Conservation (phyloP, 75 land plant species). For the Azolla pinnata region DNA sequence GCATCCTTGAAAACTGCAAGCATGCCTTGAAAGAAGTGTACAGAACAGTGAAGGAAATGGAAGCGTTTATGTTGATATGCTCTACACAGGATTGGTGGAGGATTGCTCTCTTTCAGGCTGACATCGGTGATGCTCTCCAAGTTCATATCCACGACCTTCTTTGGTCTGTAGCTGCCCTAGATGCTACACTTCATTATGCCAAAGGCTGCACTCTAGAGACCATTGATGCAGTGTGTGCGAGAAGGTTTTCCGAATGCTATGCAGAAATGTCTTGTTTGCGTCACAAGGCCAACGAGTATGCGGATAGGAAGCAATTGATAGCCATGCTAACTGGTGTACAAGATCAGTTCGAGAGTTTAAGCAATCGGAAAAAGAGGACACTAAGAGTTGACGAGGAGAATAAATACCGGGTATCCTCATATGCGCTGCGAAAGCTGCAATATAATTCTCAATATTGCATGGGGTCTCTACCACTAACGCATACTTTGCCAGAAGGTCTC, state of each 20-base stretch:
- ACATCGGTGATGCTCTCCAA: conserved; percentile 16
- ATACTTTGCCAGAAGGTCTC: conserved; percentile 12
- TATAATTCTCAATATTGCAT: conserved; percentile 3
- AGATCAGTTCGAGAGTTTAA: conserved; percentile 10
- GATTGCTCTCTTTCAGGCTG: conserved; percentile 11
- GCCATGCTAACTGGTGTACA: not conserved
- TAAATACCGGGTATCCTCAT: conserved; percentile 15
- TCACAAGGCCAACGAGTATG: conserved; percentile 9
- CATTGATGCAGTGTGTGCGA: conserved; percentile 11
- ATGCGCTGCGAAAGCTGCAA: conserved; percentile 16
- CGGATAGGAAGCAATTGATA: conserved; percentile 7
- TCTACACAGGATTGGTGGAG: conserved; percentile 25
- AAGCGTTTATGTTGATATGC: conserved; percentile 16
- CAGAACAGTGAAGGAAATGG: conserved; percentile 22
- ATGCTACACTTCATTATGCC: conserved; percentile 12
- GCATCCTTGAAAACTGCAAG: not conserved
- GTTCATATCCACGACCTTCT: conserved; percentile 27
- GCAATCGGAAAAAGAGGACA: conserved; percentile 6
- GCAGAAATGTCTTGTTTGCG: conserved; percentile 11
- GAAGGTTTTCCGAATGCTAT: conserved; percentile 10
- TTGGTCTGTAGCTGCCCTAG: conserved; percentile 17
- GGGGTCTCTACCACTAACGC: not conserved
- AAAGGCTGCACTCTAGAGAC: not conserved
- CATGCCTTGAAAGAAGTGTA: conserved; percentile 16
- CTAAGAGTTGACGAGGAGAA: conserved; percentile 16